These are phyloP conservation scores for Alternaria angustiovoidea DNA, from an alignment of 2,329 filamentous ascomycete species.

Conservation along the genomic window DNA sequence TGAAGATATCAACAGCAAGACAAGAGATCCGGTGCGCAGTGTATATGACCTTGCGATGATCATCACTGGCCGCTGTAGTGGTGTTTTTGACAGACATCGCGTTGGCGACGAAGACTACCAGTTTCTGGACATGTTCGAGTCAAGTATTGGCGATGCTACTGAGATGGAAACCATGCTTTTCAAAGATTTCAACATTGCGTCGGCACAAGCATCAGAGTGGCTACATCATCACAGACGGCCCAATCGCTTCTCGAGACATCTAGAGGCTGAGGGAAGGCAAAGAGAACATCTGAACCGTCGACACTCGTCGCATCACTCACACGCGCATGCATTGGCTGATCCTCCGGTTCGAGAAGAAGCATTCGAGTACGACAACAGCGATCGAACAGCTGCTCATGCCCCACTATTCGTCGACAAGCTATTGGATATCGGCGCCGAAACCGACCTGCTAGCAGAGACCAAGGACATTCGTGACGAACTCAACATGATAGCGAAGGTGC, in stretches of 20 bases:
- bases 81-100: constrained; percentile 67
- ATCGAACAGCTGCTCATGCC: constrained; percentile 35
- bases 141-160: constrained; percentile 63
- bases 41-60: constrained; percentile 70
- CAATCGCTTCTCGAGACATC: constrained; percentile 46
- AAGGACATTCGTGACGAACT: constrained; percentile 75
- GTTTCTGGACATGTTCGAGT: constrained; percentile 73
- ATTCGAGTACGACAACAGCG: constrained; percentile 43
- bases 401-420: constrained; percentile 63
- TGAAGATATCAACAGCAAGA: constrained; percentile 71
- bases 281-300: constrained; percentile 43
- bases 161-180: constrained; percentile 66
- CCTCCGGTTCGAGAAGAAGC: constrained; percentile 37
- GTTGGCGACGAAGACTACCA: constrained; percentile 68
- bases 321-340: constrained; percentile 36
- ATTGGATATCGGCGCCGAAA: constrained; percentile 68
- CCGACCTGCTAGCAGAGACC: constrained; percentile 67
- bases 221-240: constrained; percentile 59
- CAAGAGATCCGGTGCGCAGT: constrained; percentile 64
- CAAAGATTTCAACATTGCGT: constrained; percentile 66
- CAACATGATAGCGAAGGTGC: constrained; percentile 66
- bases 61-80: constrained; percentile 67
- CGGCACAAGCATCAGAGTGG: constrained; percentile 64
- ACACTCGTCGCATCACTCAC: constrained; percentile 36
- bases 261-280: constrained; percentile 46